Conservation (phyloP, 331 rosid genomes). For the Pyracantha coccinea region DNA sequence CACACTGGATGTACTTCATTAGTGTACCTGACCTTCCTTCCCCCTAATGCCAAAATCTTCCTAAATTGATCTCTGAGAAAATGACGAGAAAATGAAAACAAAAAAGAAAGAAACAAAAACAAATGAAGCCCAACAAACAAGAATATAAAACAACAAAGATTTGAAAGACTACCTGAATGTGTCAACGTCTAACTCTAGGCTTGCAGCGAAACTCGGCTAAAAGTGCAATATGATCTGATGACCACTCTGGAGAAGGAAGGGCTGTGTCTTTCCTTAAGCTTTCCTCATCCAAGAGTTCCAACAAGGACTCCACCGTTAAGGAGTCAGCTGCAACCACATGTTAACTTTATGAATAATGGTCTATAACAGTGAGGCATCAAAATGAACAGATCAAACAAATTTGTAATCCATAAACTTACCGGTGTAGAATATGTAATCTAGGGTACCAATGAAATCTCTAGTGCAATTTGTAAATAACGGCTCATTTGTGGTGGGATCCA, state of each 20-base stretch:
- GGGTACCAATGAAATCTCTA: conserved; percentile 92
- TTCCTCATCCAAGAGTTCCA: conserved; percentile 98
- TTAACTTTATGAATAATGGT: not conserved
- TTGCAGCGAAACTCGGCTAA: conserved; percentile 93
- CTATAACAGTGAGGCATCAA: not conserved
- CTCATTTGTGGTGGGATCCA: conserved; percentile 74
- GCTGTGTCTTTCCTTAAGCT: conserved; percentile 97
- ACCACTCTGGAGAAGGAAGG: conserved; percentile 99
- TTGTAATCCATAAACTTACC: conserved; percentile 36
- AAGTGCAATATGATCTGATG: conserved; percentile 97
- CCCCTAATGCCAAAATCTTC: not conserved
- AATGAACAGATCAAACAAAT: not conserved
- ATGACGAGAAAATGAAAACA: not conserved
- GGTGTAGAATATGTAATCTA: conserved; percentile 96
- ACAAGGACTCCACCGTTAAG: conserved; percentile 81
- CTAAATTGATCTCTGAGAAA: not conserved
- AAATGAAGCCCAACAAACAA: not conserved
- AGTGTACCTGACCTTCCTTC: not conserved
- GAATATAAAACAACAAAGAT: not conserved
- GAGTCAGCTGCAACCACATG: conserved; percentile 77
- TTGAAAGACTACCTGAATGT: conserved; percentile 24
- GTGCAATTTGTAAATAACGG: conserved; percentile 94
- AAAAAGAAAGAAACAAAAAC: not conserved
- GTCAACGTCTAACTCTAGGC: conserved; percentile 78
- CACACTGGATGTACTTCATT: not conserved